phyloP scores from a whole-genome alignment of 306 rosid genomes.

The Fragaria ananassa region DNA sequence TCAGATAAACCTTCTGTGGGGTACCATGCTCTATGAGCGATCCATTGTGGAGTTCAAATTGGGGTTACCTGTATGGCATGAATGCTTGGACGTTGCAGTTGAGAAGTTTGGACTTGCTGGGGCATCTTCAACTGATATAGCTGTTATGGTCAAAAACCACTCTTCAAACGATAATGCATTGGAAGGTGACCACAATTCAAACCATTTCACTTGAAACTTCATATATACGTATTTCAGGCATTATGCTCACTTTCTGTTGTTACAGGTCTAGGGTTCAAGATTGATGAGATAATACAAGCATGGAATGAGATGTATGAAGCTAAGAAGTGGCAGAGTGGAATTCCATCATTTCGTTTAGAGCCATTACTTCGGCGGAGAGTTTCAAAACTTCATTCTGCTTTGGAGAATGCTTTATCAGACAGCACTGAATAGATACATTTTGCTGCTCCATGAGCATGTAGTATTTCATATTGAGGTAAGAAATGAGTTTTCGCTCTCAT shows the following conservation, averaged over 20 bases:
- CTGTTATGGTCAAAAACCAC: conserved; percentile 81
- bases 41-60: conserved; percentile 73
- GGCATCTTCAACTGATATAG: conserved; percentile 74
- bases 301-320: conserved; percentile 94
- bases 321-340: conserved; percentile 57
- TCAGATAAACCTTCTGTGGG: conserved; percentile 80
- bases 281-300: conserved; percentile 80
- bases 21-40: conserved; percentile 82
- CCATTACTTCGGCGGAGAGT: conserved; percentile 72
- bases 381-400: conserved; percentile 61
- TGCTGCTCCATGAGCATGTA: conserved; percentile 26
- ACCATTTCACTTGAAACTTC: conserved; percentile 11
- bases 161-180: conserved; percentile 55
- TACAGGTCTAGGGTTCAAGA: conserved; percentile 71
- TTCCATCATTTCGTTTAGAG: conserved; percentile 82
- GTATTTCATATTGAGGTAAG: conserved; percentile 46
- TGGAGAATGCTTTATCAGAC: conserved; percentile 46
- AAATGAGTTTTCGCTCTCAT: background rate
- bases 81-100: conserved; percentile 61
- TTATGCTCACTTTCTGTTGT: conserved; percentile 5
- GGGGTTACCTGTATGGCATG: conserved; percentile 71
- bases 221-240: conserved; percentile 3
- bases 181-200: conserved; percentile 48
- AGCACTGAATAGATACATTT: conserved; percentile 22
- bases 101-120: conserved; percentile 88